Conservation (phyloP, 1,284 basidiomycete species). For the Boletus semigastroideus region DNA sequence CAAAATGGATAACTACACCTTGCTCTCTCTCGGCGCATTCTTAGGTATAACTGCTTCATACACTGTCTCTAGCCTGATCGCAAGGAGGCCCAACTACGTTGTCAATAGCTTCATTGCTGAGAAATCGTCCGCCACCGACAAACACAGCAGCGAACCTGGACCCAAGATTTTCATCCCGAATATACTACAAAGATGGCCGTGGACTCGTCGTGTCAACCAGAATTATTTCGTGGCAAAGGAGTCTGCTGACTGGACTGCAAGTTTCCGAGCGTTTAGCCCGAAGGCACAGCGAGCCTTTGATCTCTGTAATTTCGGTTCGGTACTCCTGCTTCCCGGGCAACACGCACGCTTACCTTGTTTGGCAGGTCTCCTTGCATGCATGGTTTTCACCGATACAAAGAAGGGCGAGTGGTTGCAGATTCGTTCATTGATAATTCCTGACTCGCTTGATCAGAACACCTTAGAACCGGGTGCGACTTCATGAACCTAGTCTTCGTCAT, state of each 20-base stretch:
- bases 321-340: not conserved
- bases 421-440: not conserved
- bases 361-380: constrained; percentile 3
- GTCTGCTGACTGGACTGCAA: not conserved
- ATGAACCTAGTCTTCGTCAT: constrained; percentile 44
- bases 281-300: constrained; percentile 3
- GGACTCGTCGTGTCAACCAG: constrained; percentile 1
- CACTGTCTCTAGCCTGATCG: not conserved
- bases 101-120: not conserved
- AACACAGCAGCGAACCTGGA: not conserved
- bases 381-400: not conserved
- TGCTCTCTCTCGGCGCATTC: constrained; percentile 7
- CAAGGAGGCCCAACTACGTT: not conserved
- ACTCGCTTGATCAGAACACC: not conserved
- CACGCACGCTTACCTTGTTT: not conserved
- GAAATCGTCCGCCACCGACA: not conserved
- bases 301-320: not conserved
- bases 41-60: not conserved
- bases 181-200: constrained; percentile 4
- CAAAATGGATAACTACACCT: not conserved
- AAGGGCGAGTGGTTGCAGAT: not conserved
- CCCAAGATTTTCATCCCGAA: constrained; percentile 1
- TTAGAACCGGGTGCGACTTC: constrained; percentile 36
- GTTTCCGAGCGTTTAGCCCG: not conserved
- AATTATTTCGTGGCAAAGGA: not conserved